A percentile compares a stretch with the other conserved stretches of the same genome.
phyloP scores from a whole-genome alignment of 2,329 filamentous ascomycete species.

The Calonectria pauciramosa region DNA sequence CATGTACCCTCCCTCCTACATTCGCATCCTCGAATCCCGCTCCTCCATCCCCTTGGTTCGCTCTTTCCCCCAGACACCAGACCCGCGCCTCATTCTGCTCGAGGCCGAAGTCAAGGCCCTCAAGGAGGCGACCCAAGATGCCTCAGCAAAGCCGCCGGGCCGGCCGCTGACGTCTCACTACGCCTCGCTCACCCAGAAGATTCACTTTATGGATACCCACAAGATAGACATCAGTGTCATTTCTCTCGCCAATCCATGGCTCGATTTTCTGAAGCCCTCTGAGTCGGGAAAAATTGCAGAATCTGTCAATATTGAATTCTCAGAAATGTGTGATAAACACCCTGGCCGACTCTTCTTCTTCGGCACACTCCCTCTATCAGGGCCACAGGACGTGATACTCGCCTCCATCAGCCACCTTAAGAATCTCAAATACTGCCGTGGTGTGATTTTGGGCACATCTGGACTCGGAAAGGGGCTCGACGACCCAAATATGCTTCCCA shows the following conservation, averaged over 20 bases:
- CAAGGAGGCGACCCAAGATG: slow-evolving; percentile 66
- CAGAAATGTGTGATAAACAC: slow-evolving; percentile 76
- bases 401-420: slow-evolving; percentile 75
- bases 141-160: slow-evolving; percentile 73
- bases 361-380: slow-evolving; percentile 83
- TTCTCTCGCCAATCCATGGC: slow-evolving; percentile 93
- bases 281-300: slow-evolving; percentile 74
- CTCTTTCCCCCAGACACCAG: slow-evolving; percentile 68
- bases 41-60: slow-evolving; percentile 78
- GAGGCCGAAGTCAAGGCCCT: slow-evolving; percentile 62
- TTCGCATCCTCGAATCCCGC: slow-evolving; percentile 71
- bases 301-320: slow-evolving; percentile 83
- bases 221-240: slow-evolving; percentile 86
- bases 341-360: slow-evolving; percentile 85
- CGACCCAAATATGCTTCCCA: slow-evolving; percentile 78
- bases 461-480: slow-evolving; percentile 86
- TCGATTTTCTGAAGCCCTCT: slow-evolving; percentile 80
- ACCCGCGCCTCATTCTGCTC: slow-evolving; percentile 77
- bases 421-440: slow-evolving; percentile 77
- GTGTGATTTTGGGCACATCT: slow-evolving; percentile 90
- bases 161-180: slow-evolving; percentile 88
- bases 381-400: slow-evolving; percentile 71
- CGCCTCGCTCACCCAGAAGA: slow-evolving; percentile 82
- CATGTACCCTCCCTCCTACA: slow-evolving; percentile 76
- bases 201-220: slow-evolving; percentile 90